Base-by-base conservation (phyloP, 2,329 filamentous ascomycete genomes). In the Polytolypa hystricis region DNA sequence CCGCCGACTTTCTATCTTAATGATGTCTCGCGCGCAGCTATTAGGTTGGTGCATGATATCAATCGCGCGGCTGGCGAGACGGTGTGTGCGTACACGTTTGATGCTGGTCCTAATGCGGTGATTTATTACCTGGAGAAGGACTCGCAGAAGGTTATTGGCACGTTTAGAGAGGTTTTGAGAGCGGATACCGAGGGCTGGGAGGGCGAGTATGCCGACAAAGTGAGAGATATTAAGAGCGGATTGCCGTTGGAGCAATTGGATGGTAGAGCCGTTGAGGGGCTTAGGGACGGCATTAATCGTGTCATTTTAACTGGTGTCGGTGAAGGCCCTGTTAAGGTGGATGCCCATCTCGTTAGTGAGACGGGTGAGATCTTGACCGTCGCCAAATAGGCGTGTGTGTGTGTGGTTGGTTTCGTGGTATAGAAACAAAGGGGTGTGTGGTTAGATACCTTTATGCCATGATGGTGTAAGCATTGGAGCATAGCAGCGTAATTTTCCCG, bases 1-100 rank as follows among this genome's bases (percentile, higher is more conserved):
- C 91, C 93, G 30, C 91, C 93, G 12, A 98, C 98, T 56, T 95
- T 94, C 64, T 98, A 98, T 70, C 79, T 98, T 71, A 98, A 95
- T 64, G 91, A 98, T 57, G 79, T 89, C 11, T 89, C 81, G 14
- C 71, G 82, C 25, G 85, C 89, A 1, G 86, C 89, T 4, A 84
- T 98, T 42, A 74, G 84, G 35, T 78, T 85, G 11, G 87, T 95
- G 19, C 86, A 98, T 66, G 73, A 79, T 48, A 84, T 96, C 65
- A 98, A 98, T 56, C 70, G 71, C 37, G 71, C 73, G 16, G 84
- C 82, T 4, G 86, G 84, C 37, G 80, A 77, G 64, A 79, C 74
- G 0, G 73, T 96, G 12, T 86, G 84, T 3, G 91, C 91, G 3
- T 98, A 98, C 61, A 98, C 91, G 0, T 98, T 96, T 53, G 91